Evolutionary conservation across 1,284 basidiomycete species (phyloP).

Genomic region (Ceratobasidium sp.): DNA sequence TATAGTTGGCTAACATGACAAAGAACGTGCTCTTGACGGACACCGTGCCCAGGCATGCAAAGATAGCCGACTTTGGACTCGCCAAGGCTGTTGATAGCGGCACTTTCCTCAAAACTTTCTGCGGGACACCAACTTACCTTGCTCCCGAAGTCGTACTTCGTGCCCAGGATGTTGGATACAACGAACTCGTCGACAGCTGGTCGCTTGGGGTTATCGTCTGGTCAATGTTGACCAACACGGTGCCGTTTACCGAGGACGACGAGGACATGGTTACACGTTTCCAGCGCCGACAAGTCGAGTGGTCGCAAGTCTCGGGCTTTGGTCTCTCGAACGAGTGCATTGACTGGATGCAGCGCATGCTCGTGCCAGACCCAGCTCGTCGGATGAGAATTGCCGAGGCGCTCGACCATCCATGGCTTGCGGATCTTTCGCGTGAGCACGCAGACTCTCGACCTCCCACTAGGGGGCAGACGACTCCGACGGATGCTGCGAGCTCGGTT

Average conservation of each 20-base stretch:
- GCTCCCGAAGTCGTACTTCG: slow-evolving; percentile 89
- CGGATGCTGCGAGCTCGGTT: slow-evolving; percentile 21
- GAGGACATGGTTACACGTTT: slow-evolving; percentile 55
- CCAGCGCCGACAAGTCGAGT: slow-evolving; percentile 67
- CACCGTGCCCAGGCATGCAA: slow-evolving; percentile 65
- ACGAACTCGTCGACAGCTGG: slow-evolving; percentile 89
- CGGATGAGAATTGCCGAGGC: slow-evolving; percentile 69
- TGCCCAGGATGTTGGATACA: slow-evolving; percentile 71
- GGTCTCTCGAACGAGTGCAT: slow-evolving; percentile 47
- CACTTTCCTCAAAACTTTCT: slow-evolving; percentile 66
- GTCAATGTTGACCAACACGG: slow-evolving; percentile 76
- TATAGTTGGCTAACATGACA: neutral
- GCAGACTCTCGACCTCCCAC: neutral
- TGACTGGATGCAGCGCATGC: slow-evolving; percentile 59
- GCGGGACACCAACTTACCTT: slow-evolving; percentile 84
- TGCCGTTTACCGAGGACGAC: slow-evolving; percentile 72
- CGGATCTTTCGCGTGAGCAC: slow-evolving; percentile 13
- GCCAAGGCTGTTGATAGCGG: slow-evolving; percentile 78
- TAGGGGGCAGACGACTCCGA: slow-evolving; percentile 1
- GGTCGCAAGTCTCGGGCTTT: slow-evolving; percentile 55
- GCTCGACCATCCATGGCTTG: slow-evolving; percentile 71
- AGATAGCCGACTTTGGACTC: slow-evolving; percentile 92
- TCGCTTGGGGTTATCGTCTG: slow-evolving; percentile 91
- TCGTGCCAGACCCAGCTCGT: slow-evolving; percentile 59
- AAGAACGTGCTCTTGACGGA: slow-evolving; percentile 30